These are phyloP conservation scores for Fusarium brevicatenulatum DNA, from an alignment of 2,329 filamentous ascomycete species.

Conservation along the genomic window DNA sequence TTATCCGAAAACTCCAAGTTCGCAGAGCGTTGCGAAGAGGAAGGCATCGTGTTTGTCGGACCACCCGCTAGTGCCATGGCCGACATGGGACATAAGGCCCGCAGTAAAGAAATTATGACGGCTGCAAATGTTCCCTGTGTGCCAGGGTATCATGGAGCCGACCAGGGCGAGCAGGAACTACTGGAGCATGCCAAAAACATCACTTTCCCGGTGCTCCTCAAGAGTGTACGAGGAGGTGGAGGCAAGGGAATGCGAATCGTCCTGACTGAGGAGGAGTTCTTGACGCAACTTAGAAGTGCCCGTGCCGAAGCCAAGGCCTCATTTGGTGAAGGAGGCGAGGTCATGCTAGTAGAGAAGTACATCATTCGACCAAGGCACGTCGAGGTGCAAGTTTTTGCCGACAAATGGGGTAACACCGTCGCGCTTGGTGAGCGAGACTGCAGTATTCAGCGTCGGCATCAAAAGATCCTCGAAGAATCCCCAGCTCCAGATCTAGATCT, in stretches of 20 bases:
- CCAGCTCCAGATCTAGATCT: slow-evolving; percentile 76
- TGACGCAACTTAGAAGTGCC: slow-evolving; percentile 75
- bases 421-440: slow-evolving; percentile 91
- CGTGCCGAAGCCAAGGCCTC: slow-evolving; percentile 79
- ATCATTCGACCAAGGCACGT: slow-evolving; percentile 84
- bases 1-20: slow-evolving; percentile 94
- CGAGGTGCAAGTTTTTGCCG: slow-evolving; percentile 91
- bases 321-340: slow-evolving; percentile 82
- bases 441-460: slow-evolving; percentile 85
- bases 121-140: slow-evolving; percentile 95
- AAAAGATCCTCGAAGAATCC: slow-evolving; percentile 92
- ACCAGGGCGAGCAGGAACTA: slow-evolving; percentile 74
- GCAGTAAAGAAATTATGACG: slow-evolving; percentile 96
- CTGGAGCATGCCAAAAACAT: slow-evolving; percentile 77
- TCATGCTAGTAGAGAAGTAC: slow-evolving; percentile 87
- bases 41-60: slow-evolving; percentile 93
- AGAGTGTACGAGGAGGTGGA: slow-evolving; percentile 83
- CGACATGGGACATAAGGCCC: slow-evolving; percentile 93
- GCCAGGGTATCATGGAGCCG: slow-evolving; percentile 89
- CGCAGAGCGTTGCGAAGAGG: slow-evolving; percentile 86
- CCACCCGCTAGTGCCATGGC: slow-evolving; percentile 84
- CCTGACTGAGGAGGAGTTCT: slow-evolving; percentile 73
- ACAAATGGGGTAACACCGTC: slow-evolving; percentile 80
- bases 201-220: slow-evolving; percentile 77
- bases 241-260: slow-evolving; percentile 89